A percentile compares a stretch with the other conserved stretches of the same genome.
These are phyloP conservation scores for Pichia inconspicua DNA, from an alignment of 1,139 yeast species.

Conservation along the genomic window DNA sequence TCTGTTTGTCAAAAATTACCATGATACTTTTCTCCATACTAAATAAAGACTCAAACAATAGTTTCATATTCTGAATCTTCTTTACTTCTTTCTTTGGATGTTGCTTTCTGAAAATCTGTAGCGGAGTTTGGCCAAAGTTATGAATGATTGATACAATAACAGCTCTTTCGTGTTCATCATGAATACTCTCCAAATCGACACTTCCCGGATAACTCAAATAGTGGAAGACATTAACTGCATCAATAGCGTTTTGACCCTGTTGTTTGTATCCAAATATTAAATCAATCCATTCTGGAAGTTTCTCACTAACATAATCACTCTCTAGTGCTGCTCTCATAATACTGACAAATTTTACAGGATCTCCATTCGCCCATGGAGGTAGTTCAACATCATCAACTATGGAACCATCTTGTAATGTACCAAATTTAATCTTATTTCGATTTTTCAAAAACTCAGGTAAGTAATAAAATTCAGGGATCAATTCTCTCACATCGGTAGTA, in stretches of 20 bases:
- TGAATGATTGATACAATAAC: conserved; percentile 79
- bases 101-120: conserved; percentile 55
- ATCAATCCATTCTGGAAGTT: conserved; percentile 77
- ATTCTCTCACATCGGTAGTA: conserved; percentile 79
- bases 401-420: conserved; percentile 54
- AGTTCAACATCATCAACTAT: conserved; percentile 53
- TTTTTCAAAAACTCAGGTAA: conserved; percentile 69
- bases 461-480: conserved; percentile 77
- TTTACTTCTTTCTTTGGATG: conserved; percentile 40
- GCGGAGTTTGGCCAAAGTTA: conserved; percentile 86
- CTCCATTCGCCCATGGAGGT: conserved; percentile 79
- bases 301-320: conserved; percentile 67
- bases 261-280: conserved; percentile 74
- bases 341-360: conserved; percentile 61
- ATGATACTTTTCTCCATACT: neutral
- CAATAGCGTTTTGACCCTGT: conserved; percentile 58
- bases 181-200: conserved; percentile 61
- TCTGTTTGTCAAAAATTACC: neutral
- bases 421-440: conserved; percentile 59
- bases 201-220: conserved; percentile 79
- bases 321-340: conserved; percentile 78
- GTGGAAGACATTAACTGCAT: conserved; percentile 67
- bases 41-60: conserved; percentile 29
- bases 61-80: conserved; percentile 24
- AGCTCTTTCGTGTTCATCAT: conserved; percentile 62